Base-by-base conservation (phyloP, 2,329 filamentous ascomycete species). In the Fusarium odoratissimum region DNA sequence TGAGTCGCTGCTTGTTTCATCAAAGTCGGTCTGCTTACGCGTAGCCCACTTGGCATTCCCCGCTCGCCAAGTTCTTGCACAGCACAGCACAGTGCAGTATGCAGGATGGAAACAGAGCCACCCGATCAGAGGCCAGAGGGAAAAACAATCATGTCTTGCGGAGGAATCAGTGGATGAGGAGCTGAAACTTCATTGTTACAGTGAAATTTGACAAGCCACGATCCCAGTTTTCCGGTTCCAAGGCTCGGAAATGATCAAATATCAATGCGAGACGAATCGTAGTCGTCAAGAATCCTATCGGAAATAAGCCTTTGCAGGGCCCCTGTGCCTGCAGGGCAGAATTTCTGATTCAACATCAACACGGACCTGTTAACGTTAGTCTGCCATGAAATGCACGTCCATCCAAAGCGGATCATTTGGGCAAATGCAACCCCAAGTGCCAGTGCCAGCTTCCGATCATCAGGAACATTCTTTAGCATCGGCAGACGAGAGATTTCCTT, bases 231-330 rank as follows among this genome's bases (percentile, higher is more conserved):
- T 57, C 40, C 16, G 21, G 28, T 16, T 33, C 33, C 64, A 57
- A 64, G 66, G 65, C 48, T 69, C 49, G 49, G 59, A 69, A 69
- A 69, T 69, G 66, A 69, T 17, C 42, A 44, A 69, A 69, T 69
- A 63, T 69, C 41, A 64, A 63, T 56, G 35, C 21, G 58, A 57
- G 64, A 69, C 66, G 58, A 63, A 54, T 64, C 38, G 44, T 21
- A 49, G 38, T 46, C 57, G 30, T 11, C 16, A 37, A 44, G 21
- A 67, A 49, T 42, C 30, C 44, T 48, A 42, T 49, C 42, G 55
- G 44, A 51, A 67, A 67, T 67, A 67, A 67, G 54, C n/a, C 63
- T 42, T 55, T 21, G 21, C 58, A 48, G 44, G 51, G 8, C 48
- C 48, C 64, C 30, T 31, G n/a, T 40, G 31, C 17, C n/a, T 35